Evolutionary conservation across 129 eudicot species (phyloP).

Genomic region (Smallanthus sonchifolius): DNA sequence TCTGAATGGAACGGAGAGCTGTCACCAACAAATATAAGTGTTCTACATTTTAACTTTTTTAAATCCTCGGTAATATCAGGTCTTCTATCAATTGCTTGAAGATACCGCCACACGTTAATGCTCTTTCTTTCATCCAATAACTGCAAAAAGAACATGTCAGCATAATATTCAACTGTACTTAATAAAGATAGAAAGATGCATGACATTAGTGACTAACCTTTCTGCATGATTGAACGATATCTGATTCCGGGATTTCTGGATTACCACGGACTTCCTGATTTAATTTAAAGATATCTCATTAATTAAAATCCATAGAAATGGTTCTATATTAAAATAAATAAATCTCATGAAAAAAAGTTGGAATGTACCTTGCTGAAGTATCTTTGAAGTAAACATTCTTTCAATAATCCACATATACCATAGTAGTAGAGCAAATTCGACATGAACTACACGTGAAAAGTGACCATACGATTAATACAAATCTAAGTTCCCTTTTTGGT

Average conservation of each 20-base stretch:
- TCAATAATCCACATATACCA: slow-evolving; percentile 80
- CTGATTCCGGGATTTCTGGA: slow-evolving; percentile 85
- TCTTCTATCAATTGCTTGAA: slow-evolving; percentile 88
- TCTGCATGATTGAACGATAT: slow-evolving; percentile 94
- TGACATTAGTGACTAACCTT: slow-evolving; percentile 46
- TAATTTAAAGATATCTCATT: background rate
- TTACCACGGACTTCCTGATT: slow-evolving; percentile 89
- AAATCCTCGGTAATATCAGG: slow-evolving; percentile 76
- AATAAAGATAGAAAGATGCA: background rate
- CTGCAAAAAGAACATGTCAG: slow-evolving; percentile 31
- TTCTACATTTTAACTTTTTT: slow-evolving; percentile 73
- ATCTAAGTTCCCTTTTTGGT: background rate
- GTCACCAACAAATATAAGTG: slow-evolving; percentile 91
- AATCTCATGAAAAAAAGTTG: background rate
- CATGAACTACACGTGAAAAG: slow-evolving; percentile 58
- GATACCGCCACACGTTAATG: slow-evolving; percentile 78
- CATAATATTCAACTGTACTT: slow-evolving; percentile 1
- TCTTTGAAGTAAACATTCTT: slow-evolving; percentile 78
- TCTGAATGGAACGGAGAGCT: slow-evolving; percentile 82
- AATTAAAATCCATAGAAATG: slow-evolving; percentile 1
- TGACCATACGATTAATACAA: background rate
- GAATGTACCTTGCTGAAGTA: slow-evolving; percentile 86
- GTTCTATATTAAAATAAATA: background rate
- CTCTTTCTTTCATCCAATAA: slow-evolving; percentile 92
- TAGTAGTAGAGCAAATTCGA: slow-evolving; percentile 82